Evolutionary conservation across 1,284 basidiomycete species (phyloP).

Genomic region (Ceratobasidium papillatum): DNA sequence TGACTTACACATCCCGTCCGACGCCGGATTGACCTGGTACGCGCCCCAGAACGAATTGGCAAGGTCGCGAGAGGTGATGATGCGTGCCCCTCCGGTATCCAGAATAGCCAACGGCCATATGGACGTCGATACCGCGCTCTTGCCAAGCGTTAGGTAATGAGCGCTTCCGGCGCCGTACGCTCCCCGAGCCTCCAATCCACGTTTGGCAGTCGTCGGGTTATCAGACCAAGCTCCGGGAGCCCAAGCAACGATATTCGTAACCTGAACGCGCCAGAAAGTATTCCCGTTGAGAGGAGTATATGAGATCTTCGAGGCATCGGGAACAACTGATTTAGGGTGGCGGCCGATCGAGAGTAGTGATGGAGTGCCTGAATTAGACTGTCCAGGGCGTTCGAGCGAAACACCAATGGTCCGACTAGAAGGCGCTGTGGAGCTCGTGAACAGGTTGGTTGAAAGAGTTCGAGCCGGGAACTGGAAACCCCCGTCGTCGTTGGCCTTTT

Average conservation of each 20-base stretch:
- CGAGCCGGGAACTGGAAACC: not conserved
- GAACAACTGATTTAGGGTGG: slow-evolving; percentile 39
- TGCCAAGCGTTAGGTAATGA: slow-evolving; percentile 21
- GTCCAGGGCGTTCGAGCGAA: slow-evolving; percentile 42
- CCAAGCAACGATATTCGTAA: slow-evolving; percentile 39
- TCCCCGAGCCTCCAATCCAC: not conserved
- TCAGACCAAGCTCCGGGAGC: not conserved
- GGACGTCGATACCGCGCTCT: slow-evolving; percentile 6
- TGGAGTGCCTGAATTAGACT: slow-evolving; percentile 34
- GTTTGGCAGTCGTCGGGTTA: not conserved
- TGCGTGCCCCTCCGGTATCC: slow-evolving; percentile 41
- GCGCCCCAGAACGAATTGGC: slow-evolving; percentile 44
- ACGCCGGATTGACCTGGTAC: slow-evolving; percentile 40
- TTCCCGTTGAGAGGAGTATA: slow-evolving; percentile 23
- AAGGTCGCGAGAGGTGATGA: slow-evolving; percentile 35
- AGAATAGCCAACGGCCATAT: slow-evolving; percentile 42
- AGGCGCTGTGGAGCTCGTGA: slow-evolving; percentile 27
- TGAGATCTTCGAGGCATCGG: slow-evolving; percentile 33
- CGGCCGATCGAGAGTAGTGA: slow-evolving; percentile 41
- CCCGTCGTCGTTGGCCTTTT: not conserved
- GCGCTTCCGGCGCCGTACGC: slow-evolving; percentile 16
- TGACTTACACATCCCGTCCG: slow-evolving; percentile 42
- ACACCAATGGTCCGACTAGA: slow-evolving; percentile 33
- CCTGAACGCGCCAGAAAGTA: slow-evolving; percentile 39
- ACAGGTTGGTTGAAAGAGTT: slow-evolving; percentile 33